Evolutionary conservation across 2,329 filamentous ascomycete genomes (phyloP).

Genomic region (Ophiocordyceps sinensis): DNA sequence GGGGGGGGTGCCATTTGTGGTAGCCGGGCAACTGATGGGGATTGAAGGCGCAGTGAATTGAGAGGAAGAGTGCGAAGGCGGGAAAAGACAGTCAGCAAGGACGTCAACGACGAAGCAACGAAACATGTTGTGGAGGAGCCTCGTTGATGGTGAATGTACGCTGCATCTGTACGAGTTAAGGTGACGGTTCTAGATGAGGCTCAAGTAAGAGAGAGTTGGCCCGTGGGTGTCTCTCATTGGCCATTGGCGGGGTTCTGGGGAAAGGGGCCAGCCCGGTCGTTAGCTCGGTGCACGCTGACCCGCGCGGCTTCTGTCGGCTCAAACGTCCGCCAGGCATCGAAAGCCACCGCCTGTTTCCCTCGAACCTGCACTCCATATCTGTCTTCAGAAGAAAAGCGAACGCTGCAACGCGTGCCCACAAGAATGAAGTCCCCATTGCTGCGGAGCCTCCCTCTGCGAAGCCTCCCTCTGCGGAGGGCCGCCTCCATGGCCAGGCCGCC

Average conservation of each 20-base stretch:
- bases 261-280: neutral
- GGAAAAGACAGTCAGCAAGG: too few species aligned
- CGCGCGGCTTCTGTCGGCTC: conserved; percentile 19
- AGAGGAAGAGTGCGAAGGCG: too few species aligned
- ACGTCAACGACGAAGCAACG: too few species aligned
- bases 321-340: conserved; percentile 3
- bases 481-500: conserved; percentile 8
- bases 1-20: too few species aligned
- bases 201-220: too few species aligned
- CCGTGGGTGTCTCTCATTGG: too few species aligned
- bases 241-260: neutral
- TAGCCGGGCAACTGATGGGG: too few species aligned
- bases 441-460: conserved; percentile 13
- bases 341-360: neutral
- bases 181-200: too few species aligned
- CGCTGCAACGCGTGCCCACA: neutral
- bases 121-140: too few species aligned
- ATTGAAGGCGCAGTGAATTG: too few species aligned
- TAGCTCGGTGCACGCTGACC: neutral
- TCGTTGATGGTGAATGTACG: too few species aligned
- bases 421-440: conserved; percentile 21
- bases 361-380: neutral
- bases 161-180: too few species aligned
- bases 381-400: neutral
- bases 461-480: conserved; percentile 11